Conservation (phyloP, 768 basidiomycete species). For the Steccherinum ochraceum region DNA sequence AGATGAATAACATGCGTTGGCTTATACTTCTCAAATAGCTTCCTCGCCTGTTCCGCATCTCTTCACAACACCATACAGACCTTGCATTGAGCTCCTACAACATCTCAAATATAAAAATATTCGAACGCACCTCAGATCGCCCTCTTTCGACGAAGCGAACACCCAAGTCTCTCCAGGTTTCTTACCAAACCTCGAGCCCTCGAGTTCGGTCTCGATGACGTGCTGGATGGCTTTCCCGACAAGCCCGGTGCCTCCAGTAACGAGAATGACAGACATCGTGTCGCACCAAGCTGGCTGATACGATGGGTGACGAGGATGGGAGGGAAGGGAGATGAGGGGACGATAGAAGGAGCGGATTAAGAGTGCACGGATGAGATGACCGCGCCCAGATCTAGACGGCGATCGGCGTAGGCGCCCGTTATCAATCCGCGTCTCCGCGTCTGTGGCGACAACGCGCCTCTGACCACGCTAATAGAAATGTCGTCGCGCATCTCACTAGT, state of each 20-base stretch:
- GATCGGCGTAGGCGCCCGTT: too few species aligned
- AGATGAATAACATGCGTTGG: slow-evolving; percentile 97
- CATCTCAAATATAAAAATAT: neutral
- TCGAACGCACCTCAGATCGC: slow-evolving; percentile 70
- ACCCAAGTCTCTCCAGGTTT: slow-evolving; percentile 77
- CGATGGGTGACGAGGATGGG: slow-evolving; percentile 1
- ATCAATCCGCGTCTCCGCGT: too few species aligned
- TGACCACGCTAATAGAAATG: too few species aligned
- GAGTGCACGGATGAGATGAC: too few species aligned
- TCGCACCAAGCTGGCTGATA: too few species aligned
- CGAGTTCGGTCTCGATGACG: slow-evolving; percentile 72
- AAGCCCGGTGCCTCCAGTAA: slow-evolving; percentile 82
- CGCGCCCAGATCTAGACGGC: too few species aligned
- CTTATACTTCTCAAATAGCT: slow-evolving; percentile 83
- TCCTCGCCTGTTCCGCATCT: slow-evolving; percentile 59
- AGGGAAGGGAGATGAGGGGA: neutral
- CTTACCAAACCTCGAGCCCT: slow-evolving; percentile 75
- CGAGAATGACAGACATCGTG: slow-evolving; percentile 49
- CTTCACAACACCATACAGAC: slow-evolving; percentile 30
- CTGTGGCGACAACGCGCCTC: too few species aligned
- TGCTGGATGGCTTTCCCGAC: slow-evolving; percentile 82
- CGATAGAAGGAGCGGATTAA: neutral
- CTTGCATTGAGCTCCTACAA: neutral
- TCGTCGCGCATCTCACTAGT: too few species aligned
- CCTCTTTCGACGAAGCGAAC: slow-evolving; percentile 73